These are phyloP conservation scores for Scutellaria minor DNA, from an alignment of 257 asterid species.

Conservation along the genomic window DNA sequence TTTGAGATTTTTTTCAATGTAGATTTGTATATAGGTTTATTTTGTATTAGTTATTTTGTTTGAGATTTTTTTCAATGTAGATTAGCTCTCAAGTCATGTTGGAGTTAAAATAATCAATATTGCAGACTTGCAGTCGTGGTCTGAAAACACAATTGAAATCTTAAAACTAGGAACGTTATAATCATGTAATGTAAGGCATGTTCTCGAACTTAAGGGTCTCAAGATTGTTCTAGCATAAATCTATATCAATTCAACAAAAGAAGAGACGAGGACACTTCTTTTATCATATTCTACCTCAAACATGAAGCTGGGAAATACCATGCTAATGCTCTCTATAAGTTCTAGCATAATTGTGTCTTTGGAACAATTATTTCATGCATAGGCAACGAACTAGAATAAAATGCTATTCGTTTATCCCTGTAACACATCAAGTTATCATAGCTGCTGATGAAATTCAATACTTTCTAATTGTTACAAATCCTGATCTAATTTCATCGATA, in stretches of 20 bases:
- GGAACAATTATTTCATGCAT: slow-evolving; percentile 18
- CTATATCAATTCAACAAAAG: background rate
- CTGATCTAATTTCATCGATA: slow-evolving; percentile 33
- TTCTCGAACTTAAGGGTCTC: background rate
- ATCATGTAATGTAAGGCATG: background rate
- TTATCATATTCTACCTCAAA: background rate
- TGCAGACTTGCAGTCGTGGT: background rate
- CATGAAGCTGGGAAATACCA: slow-evolving; percentile 4
- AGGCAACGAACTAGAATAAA: slow-evolving; percentile 29
- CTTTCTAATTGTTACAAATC: slow-evolving; percentile 35
- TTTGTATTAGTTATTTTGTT: background rate
- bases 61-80: background rate
- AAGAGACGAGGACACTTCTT: background rate
- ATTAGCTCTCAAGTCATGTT: background rate
- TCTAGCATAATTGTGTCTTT: slow-evolving; percentile 7
- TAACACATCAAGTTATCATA: slow-evolving; percentile 12
- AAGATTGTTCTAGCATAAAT: background rate
- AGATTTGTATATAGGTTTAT: background rate
- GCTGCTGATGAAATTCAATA: slow-evolving; percentile 29
- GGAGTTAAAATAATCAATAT: background rate
- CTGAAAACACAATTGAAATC: background rate
- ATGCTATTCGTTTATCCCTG: slow-evolving; percentile 9
- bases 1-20: background rate
- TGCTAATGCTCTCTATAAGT: slow-evolving; percentile 3
- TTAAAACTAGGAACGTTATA: background rate